Evolutionary conservation across 2,329 filamentous ascomycete genomes (phyloP).

Genomic region (Ilyonectria robusta): DNA sequence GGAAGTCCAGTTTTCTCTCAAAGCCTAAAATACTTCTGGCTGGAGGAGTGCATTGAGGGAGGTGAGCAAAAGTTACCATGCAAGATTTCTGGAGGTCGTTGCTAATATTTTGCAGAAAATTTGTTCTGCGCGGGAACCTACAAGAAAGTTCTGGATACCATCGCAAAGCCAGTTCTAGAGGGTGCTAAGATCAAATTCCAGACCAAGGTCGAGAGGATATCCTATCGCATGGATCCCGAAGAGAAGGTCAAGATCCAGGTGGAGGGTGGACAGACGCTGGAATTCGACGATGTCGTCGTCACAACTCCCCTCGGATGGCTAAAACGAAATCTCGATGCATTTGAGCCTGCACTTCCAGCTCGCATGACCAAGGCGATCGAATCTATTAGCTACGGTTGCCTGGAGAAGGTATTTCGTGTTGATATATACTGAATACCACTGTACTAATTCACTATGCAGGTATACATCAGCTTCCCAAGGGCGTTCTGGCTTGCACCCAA

Average conservation of each 20-base stretch:
- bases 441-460: conserved; percentile 47
- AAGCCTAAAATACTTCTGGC: conserved; percentile 82
- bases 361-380: conserved; percentile 72
- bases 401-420: conserved; percentile 72
- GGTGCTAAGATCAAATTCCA: conserved; percentile 68
- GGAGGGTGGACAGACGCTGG: conserved; percentile 58
- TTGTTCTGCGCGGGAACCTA: conserved; percentile 74
- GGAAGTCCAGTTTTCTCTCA: conserved; percentile 75
- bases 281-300: conserved; percentile 78
- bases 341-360: conserved; percentile 71
- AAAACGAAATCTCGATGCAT: conserved; percentile 71
- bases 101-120: conserved; percentile 62
- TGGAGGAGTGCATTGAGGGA: conserved; percentile 84
- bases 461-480: conserved; percentile 78
- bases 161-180: conserved; percentile 70
- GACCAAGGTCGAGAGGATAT: conserved; percentile 63
- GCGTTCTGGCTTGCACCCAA: conserved; percentile 78
- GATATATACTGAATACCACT: background rate
- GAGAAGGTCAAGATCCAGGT: conserved; percentile 62
- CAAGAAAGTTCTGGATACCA: conserved; percentile 68
- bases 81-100: background rate
- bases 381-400: conserved; percentile 77
- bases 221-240: conserved; percentile 42
- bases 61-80: conserved; percentile 56
- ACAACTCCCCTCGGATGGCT: conserved; percentile 80